Evolutionary conservation across 805 yeast genomes (phyloP).

Genomic region (Kodamaea hsintzibuensis): DNA sequence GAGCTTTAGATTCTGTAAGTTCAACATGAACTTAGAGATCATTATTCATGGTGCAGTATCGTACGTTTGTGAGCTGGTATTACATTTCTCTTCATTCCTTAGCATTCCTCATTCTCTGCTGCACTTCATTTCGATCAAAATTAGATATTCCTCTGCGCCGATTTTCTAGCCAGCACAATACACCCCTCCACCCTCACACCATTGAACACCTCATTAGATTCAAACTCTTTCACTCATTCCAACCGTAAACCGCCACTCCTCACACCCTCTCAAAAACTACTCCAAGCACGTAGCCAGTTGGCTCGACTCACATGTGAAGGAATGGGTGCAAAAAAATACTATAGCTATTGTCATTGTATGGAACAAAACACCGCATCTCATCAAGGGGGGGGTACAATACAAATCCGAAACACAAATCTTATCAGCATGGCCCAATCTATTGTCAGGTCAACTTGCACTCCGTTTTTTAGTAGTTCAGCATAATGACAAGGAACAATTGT

Average conservation of each 20-base stretch:
- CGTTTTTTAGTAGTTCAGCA: not conserved
- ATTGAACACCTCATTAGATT: no score
- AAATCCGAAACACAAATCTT: not conserved
- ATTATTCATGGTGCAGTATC: not conserved
- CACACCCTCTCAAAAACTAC: not conserved
- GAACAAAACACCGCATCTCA: not conserved
- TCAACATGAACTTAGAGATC: not conserved
- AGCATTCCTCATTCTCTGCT: not conserved
- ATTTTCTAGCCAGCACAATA: no score
- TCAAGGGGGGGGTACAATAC: not conserved
- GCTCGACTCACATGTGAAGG: not conserved
- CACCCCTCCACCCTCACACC: no score
- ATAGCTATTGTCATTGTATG: not conserved
- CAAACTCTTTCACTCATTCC: not conserved
- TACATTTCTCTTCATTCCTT: not conserved
- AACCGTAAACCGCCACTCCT: not conserved
- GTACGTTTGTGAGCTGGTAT: not conserved
- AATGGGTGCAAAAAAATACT: not conserved
- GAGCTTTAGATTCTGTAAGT: not conserved
- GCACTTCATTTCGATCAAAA: no score
- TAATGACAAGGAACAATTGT: not conserved
- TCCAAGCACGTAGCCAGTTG: no score
- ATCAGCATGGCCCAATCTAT: not conserved
- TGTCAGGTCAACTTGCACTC: not conserved
- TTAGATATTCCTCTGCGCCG: no score